These are phyloP conservation scores for Thermomyces lanuginosus DNA, from an alignment of 2,329 filamentous ascomycete genomes.

Conservation along the genomic window DNA sequence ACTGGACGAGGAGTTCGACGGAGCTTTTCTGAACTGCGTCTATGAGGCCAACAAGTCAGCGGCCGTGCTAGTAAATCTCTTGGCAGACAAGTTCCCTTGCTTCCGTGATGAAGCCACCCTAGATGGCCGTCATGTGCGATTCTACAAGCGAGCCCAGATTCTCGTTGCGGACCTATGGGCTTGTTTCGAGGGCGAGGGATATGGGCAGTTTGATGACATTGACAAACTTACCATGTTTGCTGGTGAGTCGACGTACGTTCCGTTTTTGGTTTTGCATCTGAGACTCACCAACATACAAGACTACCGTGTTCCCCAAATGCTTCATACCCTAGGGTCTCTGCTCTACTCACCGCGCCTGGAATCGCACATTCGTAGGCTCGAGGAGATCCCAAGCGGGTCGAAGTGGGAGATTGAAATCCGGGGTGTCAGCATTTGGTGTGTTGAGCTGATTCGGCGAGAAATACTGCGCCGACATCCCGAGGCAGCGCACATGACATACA, in stretches of 20 bases:
- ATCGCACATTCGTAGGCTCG: conserved; percentile 47
- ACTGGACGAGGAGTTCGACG: conserved; percentile 62
- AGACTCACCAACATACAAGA: conserved; percentile 33
- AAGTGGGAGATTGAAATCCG: conserved; percentile 75
- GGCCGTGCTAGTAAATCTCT: conserved; percentile 66
- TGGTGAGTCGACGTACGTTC: conserved; percentile 22
- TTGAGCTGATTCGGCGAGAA: conserved; percentile 72
- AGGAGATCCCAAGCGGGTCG: conserved; percentile 53
- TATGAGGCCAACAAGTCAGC: conserved; percentile 61
- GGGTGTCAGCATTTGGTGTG: conserved; percentile 90
- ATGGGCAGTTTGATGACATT: conserved; percentile 75
- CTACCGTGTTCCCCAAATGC: conserved; percentile 88
- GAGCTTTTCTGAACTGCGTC: conserved; percentile 58
- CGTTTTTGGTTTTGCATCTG: neutral
- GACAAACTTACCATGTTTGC: conserved; percentile 97
- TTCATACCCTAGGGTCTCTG: conserved; percentile 66
- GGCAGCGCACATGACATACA: conserved; percentile 18
- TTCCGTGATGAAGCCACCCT: conserved; percentile 71
- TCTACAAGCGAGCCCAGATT: conserved; percentile 92
- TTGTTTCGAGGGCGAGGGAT: conserved; percentile 67
- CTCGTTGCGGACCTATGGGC: conserved; percentile 94
- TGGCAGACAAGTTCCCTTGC: conserved; percentile 66
- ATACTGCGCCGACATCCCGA: conserved; percentile 60
- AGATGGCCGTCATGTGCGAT: conserved; percentile 56
- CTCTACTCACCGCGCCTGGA: conserved; percentile 70